Evolutionary conservation across 176 grass and related monocot genomes (phyloP).

Genomic region (Phoenix roebelenii): DNA sequence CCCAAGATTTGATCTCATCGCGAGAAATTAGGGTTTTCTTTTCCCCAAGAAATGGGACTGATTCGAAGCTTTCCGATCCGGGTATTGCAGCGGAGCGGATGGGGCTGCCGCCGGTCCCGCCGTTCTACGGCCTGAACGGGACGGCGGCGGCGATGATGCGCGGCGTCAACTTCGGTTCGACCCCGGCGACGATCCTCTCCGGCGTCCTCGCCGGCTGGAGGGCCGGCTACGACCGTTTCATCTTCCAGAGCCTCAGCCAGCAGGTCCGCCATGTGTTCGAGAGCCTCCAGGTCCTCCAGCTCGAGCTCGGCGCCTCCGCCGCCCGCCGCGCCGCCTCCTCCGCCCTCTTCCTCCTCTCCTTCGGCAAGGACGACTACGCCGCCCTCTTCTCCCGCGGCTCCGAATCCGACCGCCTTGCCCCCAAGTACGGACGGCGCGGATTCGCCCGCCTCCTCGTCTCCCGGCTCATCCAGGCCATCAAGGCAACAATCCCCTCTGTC

Average conservation of each 20-base stretch:
- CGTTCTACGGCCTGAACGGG: slow-evolving; percentile 28
- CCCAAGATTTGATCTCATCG: too few species aligned
- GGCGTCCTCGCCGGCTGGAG: slow-evolving; percentile 10
- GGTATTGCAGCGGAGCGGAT: slow-evolving; percentile 29
- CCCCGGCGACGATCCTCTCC: slow-evolving; percentile 3
- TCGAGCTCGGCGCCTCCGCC: slow-evolving; percentile 21
- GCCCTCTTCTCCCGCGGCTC: slow-evolving; percentile 27
- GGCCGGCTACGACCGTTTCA: slow-evolving; percentile 14
- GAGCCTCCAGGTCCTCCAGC: slow-evolving; percentile 48
- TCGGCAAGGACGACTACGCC: slow-evolving; percentile 58
- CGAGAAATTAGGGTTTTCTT: too few species aligned
- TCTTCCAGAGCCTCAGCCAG: slow-evolving; percentile 35
- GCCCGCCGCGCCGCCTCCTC: background rate
- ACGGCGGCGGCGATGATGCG: slow-evolving; percentile 11
- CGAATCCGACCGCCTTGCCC: slow-evolving; percentile 23
- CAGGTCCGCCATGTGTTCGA: slow-evolving; percentile 56
- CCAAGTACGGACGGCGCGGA: slow-evolving; percentile 48
- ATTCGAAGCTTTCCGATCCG: too few species aligned
- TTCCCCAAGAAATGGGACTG: too few species aligned
- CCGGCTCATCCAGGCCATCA: slow-evolving; percentile 32
- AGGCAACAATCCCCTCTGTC: background rate
- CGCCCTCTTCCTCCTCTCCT: slow-evolving; percentile 52
- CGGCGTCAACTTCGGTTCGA: slow-evolving; percentile 39
- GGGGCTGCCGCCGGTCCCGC: slow-evolving; percentile 32
- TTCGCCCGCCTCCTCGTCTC: slow-evolving; percentile 34